Percentiles rank a stretch among this genome's conserved stretches.
These are phyloP conservation scores for Chalciporus piperatus DNA, from an alignment of 768 basidiomycete genomes.

Conservation along the genomic window DNA sequence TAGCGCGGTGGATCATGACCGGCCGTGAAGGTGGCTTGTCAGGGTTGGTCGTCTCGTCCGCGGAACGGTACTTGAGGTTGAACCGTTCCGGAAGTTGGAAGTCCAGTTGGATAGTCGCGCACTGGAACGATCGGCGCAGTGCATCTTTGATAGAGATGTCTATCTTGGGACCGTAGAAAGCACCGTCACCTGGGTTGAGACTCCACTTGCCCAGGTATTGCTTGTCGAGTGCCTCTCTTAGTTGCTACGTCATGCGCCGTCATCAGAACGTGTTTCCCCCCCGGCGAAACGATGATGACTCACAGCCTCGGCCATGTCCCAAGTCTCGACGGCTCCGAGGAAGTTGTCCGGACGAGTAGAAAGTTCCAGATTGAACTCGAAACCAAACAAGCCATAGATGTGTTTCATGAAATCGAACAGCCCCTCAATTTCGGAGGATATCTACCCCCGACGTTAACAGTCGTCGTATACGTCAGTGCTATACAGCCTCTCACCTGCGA, in stretches of 20 bases:
- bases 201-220: slow-evolving; percentile 88
- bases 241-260: slow-evolving; percentile 53
- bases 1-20: slow-evolving; percentile 98
- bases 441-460: slow-evolving; percentile 39
- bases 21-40: slow-evolving; percentile 66
- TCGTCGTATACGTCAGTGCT: background rate
- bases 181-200: slow-evolving; percentile 93
- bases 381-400: slow-evolving; percentile 92
- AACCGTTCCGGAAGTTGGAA: slow-evolving; percentile 98
- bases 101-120: slow-evolving; percentile 97
- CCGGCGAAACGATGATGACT: slow-evolving; percentile 15
- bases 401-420: slow-evolving; percentile 95
- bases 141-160: slow-evolving; percentile 97
- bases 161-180: slow-evolving; percentile 99
- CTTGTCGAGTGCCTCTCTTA: slow-evolving; percentile 78
- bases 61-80: slow-evolving; percentile 86
- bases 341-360: slow-evolving; percentile 96
- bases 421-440: slow-evolving; percentile 80
- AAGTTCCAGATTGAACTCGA: slow-evolving; percentile 89
- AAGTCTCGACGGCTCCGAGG: slow-evolving; percentile 85
- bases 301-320: slow-evolving; percentile 86
- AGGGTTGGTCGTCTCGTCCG: slow-evolving; percentile 53
- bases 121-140: slow-evolving; percentile 90
- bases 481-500: slow-evolving; percentile 56
- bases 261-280: slow-evolving; percentile 1